phyloP scores from a whole-genome alignment of 108 stramenopile genomes.

The Parietichytrium sp. region DNA sequence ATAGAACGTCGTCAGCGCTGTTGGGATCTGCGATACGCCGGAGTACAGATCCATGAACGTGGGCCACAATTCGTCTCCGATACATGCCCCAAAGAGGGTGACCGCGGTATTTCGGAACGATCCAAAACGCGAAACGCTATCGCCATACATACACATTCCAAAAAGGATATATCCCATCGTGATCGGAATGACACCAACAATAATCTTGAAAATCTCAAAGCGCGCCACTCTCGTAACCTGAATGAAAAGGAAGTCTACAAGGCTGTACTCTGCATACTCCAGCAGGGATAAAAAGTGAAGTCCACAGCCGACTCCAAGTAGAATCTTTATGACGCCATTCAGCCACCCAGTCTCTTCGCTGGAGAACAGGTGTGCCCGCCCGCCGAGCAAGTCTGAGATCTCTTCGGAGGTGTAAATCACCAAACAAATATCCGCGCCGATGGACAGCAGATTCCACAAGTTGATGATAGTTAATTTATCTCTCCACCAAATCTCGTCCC shows the following conservation, averaged over 20 bases:
- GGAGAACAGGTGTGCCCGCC: too few relatives aligned
- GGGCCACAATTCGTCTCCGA: constrained; percentile 15
- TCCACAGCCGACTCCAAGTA: not conserved
- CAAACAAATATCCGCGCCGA: not conserved
- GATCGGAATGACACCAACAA: not conserved
- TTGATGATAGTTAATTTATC: constrained; percentile 25
- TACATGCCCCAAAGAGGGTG: not conserved
- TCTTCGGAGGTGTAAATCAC: not conserved
- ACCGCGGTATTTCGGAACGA: not conserved
- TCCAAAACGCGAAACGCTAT: not conserved
- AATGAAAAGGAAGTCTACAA: not conserved
- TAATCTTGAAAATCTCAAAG: not conserved
- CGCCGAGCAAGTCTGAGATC: not conserved
- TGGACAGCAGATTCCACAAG: not conserved
- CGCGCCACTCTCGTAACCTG: not conserved
- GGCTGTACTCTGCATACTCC: constrained; percentile 20
- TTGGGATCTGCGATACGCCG: not conserved
- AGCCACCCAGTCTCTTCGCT: too few relatives aligned
- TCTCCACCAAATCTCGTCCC: not conserved
- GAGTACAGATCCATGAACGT: not conserved
- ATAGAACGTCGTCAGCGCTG: not conserved
- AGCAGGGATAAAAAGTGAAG: not conserved
- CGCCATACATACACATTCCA: not conserved
- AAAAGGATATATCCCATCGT: not conserved
- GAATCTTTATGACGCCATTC: not conserved